Evolutionary conservation across 306 rosid species (phyloP).

Genomic region (Dalbergia oliveri): DNA sequence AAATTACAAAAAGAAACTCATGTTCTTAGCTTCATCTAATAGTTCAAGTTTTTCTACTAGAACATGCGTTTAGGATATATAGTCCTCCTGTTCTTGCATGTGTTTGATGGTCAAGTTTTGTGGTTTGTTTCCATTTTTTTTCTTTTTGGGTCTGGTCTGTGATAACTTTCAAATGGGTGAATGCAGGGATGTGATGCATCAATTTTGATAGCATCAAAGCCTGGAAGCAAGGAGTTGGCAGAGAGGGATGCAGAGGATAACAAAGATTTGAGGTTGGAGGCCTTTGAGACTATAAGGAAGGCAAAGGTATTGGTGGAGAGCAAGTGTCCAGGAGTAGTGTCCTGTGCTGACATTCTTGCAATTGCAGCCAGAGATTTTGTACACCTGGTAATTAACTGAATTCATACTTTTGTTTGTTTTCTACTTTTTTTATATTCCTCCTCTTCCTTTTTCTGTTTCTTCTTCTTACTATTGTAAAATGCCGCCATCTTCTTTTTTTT

Average conservation of each 20-base stretch:
- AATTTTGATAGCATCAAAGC: constrained; percentile 64
- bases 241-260: constrained; percentile 86
- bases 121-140: not conserved
- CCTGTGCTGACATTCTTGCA: constrained; percentile 94
- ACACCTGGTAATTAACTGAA: constrained; percentile 64
- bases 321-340: constrained; percentile 85
- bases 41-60: not conserved
- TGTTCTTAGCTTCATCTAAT: not conserved
- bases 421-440: too few species aligned
- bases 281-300: constrained; percentile 70
- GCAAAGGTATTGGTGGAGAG: constrained; percentile 82
- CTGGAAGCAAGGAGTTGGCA: constrained; percentile 65
- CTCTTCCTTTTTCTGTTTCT: not conserved
- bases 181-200: constrained; percentile 93
- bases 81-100: not conserved
- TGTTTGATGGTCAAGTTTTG: constrained; percentile 24
- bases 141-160: not conserved
- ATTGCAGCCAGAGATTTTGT: constrained; percentile 92
- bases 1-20: not conserved
- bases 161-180: not conserved
- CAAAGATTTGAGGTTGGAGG: constrained; percentile 72
- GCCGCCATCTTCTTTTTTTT: not conserved
- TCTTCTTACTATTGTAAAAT: constrained; percentile 1
- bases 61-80: too few species aligned
- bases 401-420: not conserved